Conservation (phyloP, 352 stramenopile genomes). For the Albugo candida region DNA sequence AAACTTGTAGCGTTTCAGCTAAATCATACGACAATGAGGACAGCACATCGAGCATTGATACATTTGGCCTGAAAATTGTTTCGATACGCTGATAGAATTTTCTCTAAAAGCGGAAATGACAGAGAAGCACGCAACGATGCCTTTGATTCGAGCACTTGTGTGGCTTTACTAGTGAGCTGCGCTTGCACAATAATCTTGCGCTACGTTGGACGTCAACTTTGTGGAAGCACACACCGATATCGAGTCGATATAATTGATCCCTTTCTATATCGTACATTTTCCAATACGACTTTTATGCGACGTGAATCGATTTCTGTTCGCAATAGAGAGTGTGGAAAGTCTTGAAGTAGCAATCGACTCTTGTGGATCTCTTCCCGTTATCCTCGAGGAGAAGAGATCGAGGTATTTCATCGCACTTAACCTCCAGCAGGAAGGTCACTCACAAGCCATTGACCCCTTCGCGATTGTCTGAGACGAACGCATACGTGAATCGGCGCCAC, state of each 20-base stretch:
- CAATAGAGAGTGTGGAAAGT: conserved; percentile 83
- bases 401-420: conserved; percentile 65
- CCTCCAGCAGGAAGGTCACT: conserved; percentile 65
- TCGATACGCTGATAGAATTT: too few species aligned
- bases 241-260: conserved; percentile 22
- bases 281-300: conserved; percentile 70
- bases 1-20: too few species aligned
- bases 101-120: too few species aligned
- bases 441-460: conserved; percentile 83
- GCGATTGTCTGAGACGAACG: conserved; percentile 57
- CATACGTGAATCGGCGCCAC: conserved; percentile 39
- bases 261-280: conserved; percentile 79
- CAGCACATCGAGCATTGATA: too few species aligned
- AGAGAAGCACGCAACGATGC: too few species aligned
- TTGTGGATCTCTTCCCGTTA: conserved; percentile 36
- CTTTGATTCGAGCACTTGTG: conserved; percentile 27
- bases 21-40: too few species aligned
- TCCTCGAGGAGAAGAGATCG: conserved; percentile 52
- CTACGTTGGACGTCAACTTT: conserved; percentile 51
- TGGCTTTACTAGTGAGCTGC: conserved; percentile 93
- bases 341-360: conserved; percentile 44
- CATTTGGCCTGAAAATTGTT: too few species aligned
- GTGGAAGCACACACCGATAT: conserved; percentile 11
- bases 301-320: conserved; percentile 78
- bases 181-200: conserved; percentile 91